phyloP scores from a whole-genome alignment of 1,139 yeast genomes.

The Pichia sp. region DNA sequence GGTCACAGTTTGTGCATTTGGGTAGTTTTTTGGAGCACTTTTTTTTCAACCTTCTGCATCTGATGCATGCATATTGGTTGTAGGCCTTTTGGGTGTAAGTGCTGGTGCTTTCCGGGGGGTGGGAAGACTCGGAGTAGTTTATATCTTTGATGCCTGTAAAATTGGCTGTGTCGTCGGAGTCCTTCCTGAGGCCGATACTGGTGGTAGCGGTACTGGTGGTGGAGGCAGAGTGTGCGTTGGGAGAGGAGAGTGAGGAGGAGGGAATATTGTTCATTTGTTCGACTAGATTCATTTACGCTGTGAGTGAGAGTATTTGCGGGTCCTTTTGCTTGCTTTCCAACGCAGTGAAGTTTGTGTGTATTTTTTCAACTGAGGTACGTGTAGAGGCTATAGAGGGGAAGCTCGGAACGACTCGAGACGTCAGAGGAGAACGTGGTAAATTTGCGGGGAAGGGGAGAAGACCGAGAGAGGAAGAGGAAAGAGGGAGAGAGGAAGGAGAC shows the following conservation, averaged over 20 bases:
- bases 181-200: background rate
- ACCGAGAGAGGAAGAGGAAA: no score
- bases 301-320: background rate
- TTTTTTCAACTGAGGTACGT: background rate
- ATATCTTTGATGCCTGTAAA: background rate
- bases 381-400: background rate
- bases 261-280: constrained; percentile 4
- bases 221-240: background rate
- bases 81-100: background rate
- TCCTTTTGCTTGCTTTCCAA: background rate
- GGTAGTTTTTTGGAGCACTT: constrained; percentile 46
- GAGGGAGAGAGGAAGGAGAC: no score
- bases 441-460: no score
- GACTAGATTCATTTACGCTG: constrained; percentile 2
- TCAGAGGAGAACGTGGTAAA: no score
- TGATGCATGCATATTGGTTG: constrained; percentile 37
- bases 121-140: background rate
- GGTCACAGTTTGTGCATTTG: constrained; percentile 41
- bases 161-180: background rate
- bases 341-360: background rate
- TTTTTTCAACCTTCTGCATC: constrained; percentile 45
- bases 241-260: background rate
- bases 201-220: background rate
- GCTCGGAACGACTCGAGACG: no score
- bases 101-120: background rate